These are phyloP conservation scores for Hemerocallis citrina DNA, from an alignment of 106 monocot genomes.

Conservation along the genomic window DNA sequence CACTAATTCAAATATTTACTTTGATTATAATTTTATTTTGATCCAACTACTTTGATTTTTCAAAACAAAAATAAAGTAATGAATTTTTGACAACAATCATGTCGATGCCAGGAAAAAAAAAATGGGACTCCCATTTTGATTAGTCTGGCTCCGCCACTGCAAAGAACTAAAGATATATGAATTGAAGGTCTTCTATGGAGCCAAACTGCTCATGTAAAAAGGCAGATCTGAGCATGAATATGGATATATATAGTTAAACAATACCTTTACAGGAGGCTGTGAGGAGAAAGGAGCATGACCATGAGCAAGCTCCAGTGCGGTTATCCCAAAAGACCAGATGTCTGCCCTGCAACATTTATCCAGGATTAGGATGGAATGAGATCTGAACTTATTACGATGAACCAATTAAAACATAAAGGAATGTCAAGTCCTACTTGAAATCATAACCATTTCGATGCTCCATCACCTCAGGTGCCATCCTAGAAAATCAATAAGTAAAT, in stretches of 20 bases:
- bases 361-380: not conserved
- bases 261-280: constrained; percentile 64
- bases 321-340: constrained; percentile 93
- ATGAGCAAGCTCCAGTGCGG: constrained; percentile 82
- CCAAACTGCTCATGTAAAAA: not conserved
- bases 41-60: no score
- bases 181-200: not conserved
- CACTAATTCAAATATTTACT: no score
- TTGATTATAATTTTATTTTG: no score
- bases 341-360: constrained; percentile 83
- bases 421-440: constrained; percentile 42
- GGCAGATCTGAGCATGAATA: not conserved
- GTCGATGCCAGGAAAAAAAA: no score
- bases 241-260: not conserved
- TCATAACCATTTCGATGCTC: constrained; percentile 54
- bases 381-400: not conserved
- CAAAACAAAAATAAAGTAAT: no score
- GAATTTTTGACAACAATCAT: no score
- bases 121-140: no score
- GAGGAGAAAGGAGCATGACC: constrained; percentile 85
- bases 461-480: constrained; percentile 84
- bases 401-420: not conserved
- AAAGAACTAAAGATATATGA: not conserved
- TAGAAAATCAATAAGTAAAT: constrained; percentile 5
- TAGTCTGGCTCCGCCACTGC: no score